phyloP scores from a whole-genome alignment of 352 stramenopile genomes.

The Aphanomyces astaci region DNA sequence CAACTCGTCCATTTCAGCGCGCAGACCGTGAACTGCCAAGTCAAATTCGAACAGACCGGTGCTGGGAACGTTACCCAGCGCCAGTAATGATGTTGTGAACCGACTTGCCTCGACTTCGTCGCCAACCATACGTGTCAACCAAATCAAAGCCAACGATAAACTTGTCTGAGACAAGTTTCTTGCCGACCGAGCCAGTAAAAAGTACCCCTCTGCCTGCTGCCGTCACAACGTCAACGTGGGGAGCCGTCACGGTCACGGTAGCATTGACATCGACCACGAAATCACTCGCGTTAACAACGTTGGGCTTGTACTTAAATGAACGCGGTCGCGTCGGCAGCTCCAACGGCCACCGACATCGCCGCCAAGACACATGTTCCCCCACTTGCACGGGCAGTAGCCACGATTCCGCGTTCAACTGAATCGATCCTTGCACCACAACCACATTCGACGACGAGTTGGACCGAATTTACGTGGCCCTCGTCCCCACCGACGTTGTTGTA shows the following conservation, averaged over 20 bases:
- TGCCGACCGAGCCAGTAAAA: too few relatives aligned
- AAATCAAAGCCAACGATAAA: slow-evolving; percentile 1
- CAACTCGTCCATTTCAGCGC: not conserved
- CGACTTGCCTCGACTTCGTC: too few relatives aligned
- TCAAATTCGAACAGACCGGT: not conserved
- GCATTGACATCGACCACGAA: not conserved
- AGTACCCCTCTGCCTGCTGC: too few relatives aligned
- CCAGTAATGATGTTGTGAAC: too few relatives aligned
- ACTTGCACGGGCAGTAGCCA: not conserved
- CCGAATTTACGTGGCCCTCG: slow-evolving; percentile 26
- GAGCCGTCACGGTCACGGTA: slow-evolving; percentile 2
- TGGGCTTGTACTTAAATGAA: slow-evolving; percentile 4
- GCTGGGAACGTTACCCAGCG: not conserved
- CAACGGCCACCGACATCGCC: slow-evolving; percentile 17
- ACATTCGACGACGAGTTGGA: not conserved
- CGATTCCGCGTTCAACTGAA: not conserved
- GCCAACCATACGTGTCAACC: not conserved
- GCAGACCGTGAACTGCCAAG: slow-evolving; percentile 4
- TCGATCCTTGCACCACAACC: not conserved
- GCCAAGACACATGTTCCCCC: not conserved
- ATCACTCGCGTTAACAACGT: not conserved
- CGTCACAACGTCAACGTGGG: too few relatives aligned
- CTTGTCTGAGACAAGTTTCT: not conserved
- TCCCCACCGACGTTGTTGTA: slow-evolving; percentile 20
- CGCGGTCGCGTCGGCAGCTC: slow-evolving; percentile 20